Percentiles rank a stretch among this genome's conserved stretches.
These are phyloP conservation scores for Ophiobolus disseminans DNA, from an alignment of 2,329 filamentous ascomycete species.

Conservation along the genomic window DNA sequence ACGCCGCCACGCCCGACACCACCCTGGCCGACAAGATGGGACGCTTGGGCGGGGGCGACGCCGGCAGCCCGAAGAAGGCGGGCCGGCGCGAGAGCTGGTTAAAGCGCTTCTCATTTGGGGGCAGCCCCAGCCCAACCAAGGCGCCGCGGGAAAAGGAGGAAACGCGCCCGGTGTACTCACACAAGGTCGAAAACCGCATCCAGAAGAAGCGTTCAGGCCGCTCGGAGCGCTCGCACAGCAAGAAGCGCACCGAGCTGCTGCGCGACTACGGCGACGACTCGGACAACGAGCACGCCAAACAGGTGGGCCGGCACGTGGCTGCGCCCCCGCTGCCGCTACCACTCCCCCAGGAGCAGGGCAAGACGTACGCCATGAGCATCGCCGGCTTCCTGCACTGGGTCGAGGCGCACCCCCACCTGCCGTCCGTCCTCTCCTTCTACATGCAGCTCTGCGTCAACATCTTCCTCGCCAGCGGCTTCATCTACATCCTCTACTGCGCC, in stretches of 20 bases:
- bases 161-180: slow-evolving; percentile 40
- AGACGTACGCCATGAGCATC: slow-evolving; percentile 40
- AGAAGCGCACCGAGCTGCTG: slow-evolving; percentile 28
- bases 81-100: slow-evolving; percentile 41
- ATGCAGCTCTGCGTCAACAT: slow-evolving; percentile 72
- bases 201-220: slow-evolving; percentile 39
- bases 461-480: slow-evolving; percentile 62
- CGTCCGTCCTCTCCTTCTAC: slow-evolving; percentile 71
- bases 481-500: slow-evolving; percentile 74
- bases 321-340: slow-evolving; percentile 1
- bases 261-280: slow-evolving; percentile 36
- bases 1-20: slow-evolving; percentile 52
- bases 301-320: too few relatives aligned
- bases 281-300: slow-evolving; percentile 23
- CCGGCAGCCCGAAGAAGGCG: slow-evolving; percentile 43
- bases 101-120: slow-evolving; percentile 29
- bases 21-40: slow-evolving; percentile 40
- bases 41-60: slow-evolving; percentile 29
- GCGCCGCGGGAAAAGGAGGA: slow-evolving; percentile 44
- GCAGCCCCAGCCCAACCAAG: slow-evolving; percentile 50
- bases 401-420: slow-evolving; percentile 69
- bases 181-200: slow-evolving; percentile 50
- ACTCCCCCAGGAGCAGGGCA: slow-evolving; percentile 9
- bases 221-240: slow-evolving; percentile 28
- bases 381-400: slow-evolving; percentile 66